Conservation (phyloP, 768 basidiomycete genomes). For the Collybiopsis confluens region DNA sequence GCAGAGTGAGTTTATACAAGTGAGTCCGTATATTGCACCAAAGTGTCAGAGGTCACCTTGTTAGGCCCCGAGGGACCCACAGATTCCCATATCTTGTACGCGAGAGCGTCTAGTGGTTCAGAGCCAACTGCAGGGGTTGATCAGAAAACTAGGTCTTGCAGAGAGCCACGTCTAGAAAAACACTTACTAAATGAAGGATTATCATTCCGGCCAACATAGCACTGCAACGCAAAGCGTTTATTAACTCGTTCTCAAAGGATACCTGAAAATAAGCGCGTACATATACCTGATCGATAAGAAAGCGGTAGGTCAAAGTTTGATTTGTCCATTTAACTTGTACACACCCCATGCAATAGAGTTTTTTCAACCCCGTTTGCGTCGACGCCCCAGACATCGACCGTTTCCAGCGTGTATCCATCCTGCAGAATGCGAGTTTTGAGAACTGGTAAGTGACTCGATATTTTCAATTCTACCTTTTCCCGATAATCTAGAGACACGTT, state of each 20-base stretch:
- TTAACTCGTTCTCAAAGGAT: not conserved
- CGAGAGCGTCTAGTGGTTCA: too few species aligned
- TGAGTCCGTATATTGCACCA: too few species aligned
- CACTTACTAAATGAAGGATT: slow-evolving; percentile 92
- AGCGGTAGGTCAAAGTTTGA: too few species aligned
- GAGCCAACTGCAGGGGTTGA: too few species aligned
- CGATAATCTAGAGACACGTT: slow-evolving; percentile 56
- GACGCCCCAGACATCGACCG: slow-evolving; percentile 65
- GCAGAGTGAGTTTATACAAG: too few species aligned
- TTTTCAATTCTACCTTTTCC: slow-evolving; percentile 58
- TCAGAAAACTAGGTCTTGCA: too few species aligned
- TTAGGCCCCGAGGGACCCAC: too few species aligned
- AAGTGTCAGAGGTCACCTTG: too few species aligned
- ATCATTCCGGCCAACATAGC: slow-evolving; percentile 83
- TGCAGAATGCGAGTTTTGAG: too few species aligned
- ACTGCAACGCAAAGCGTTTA: slow-evolving; percentile 32
- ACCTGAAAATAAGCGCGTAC: slow-evolving; percentile 26
- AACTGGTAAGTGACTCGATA: not conserved
- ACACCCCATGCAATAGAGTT: slow-evolving; percentile 52
- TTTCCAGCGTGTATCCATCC: slow-evolving; percentile 90
- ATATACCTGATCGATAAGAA: slow-evolving; percentile 53
- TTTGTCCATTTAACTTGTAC: slow-evolving; percentile 17
- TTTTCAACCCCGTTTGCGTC: slow-evolving; percentile 44
- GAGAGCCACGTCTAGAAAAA: too few species aligned
- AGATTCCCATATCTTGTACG: too few species aligned